phyloP scores from a whole-genome alignment of 148 eudicot species.

The Agrostemma githago region DNA sequence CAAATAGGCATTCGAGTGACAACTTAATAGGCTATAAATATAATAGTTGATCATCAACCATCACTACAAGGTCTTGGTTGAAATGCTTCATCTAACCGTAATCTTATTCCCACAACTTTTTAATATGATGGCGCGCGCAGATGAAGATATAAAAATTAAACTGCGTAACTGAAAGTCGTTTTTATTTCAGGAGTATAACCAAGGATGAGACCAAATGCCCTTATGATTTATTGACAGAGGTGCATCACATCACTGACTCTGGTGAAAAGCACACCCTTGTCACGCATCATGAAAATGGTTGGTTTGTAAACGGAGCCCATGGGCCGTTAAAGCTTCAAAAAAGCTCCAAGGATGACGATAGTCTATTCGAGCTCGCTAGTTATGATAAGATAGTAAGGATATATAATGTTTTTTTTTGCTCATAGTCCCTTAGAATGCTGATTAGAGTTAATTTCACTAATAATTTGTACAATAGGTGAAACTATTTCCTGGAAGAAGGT shows the following conservation, averaged over 20 bases:
- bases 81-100: too few relatives aligned
- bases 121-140: background rate
- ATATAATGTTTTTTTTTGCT: background rate
- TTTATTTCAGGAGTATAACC: constrained; percentile 1
- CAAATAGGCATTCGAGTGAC: too few relatives aligned
- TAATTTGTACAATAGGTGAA: constrained; percentile 4
- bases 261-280: constrained; percentile 6
- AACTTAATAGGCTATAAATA: too few relatives aligned
- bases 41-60: too few relatives aligned
- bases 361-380: background rate
- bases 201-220: constrained; percentile 7
- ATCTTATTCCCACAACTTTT: background rate
- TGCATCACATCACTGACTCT: background rate
- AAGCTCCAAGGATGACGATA: background rate
- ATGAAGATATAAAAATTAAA: background rate
- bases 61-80: too few relatives aligned
- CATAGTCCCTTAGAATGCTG: background rate
- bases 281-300: background rate
- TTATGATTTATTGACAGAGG: background rate
- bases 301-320: constrained; percentile 5
- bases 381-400: constrained; percentile 5
- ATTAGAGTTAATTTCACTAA: too few relatives aligned
- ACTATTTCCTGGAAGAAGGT: background rate
- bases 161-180: background rate
- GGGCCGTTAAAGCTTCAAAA: constrained; percentile 9